Evolutionary conservation across 805 yeast genomes (phyloP), one percentile per base, ranked within the genome.

Genomic region (Candida hungchunana): DNA sequence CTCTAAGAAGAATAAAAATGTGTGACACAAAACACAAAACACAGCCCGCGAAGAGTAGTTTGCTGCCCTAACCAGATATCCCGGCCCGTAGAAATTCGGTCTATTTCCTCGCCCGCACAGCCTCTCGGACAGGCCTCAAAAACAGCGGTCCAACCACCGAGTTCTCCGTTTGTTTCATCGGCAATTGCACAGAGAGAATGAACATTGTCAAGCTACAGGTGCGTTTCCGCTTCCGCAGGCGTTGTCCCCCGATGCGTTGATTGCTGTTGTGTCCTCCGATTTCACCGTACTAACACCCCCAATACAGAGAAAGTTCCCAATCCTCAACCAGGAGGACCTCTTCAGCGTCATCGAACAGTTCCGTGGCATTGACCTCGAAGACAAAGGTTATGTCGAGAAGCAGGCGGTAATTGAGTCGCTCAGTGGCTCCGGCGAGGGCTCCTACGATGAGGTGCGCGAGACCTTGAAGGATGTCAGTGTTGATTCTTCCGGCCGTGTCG

Each of bases 401-500:
- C 88, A 83, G 56, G 83, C 82, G 39, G 94, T 85, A 24, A 81
- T 90, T 58, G 89, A 87, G 57, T 75, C 88, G 4, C 78, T 88
- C 26, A 77, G 95, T 17, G 75, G 77, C 38, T 62, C 78, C 19
- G 97, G 97, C 14, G 76, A 76, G 36, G 90, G 83, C 33, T 61
- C 88, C 21, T 93, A 93, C 56, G 98, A 93, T 61, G 84, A 82
- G 47, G 90, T 95, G 17, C 81, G 98, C 66, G 95, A 88, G 60
- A 85, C 97, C 2, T 72, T 93, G 57, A 93, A 93, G 58, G 75
- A 74, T 35, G 97, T 88, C 32, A 80, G 82, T 47, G 95, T 93
- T 22, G 98, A 93, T 63, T 95, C 97, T 12, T 82, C 95, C 5
- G 98, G 98, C 18, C 90, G 85, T 56, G 97, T 93, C 36, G 98